Base-by-base conservation (phyloP, 2,329 filamentous ascomycete species). In the Botrytis byssoidea region DNA sequence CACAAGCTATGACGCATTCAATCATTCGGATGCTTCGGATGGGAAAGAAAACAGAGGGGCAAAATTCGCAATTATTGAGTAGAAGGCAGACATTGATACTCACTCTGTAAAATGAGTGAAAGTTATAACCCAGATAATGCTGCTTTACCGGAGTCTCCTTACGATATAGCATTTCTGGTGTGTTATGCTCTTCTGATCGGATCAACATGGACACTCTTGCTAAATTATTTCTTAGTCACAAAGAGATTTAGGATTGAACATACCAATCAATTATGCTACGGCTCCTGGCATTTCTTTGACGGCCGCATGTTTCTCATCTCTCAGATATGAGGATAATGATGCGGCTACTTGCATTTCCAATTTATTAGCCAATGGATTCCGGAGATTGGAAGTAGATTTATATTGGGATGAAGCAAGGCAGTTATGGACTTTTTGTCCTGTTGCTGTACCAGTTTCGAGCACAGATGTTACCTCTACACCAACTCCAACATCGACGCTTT, bases 261-360 rank as follows among this genome's bases (percentile, higher is more conserved):
- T 91, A 10, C 90, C 90, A 4, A 86, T 92, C 77, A 90, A 92
- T 78, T 91, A 85, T 79, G 85, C 90, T 57, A 89, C 87, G 5
- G 81, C 83, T 25, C 87, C 89, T 16, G 87, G 86, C 1, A 84
- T 91, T 2, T 87, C 86, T 16, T 78, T 92, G 55, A 85, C 83
- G 2, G 84, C 86, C 42, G 89, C 88, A 16, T 92, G 90, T 79
- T 91, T 91, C 77, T 81, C 83, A 14, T 77, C 85, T 72, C 82
- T 84, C 10, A 81, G 84, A n/a, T 91, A 88, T 79, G 85, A 88
- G 75, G 83, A 86, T 77, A 80, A 83, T 42, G 83, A 83, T 5
- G 84, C 86, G 25, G 83, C 83, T 55, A 85, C 83, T 37, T 92
- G 90, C 81, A 82, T 92, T 51, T 91, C 89, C 7, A 91, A 91